Conservation (phyloP, 2,329 filamentous ascomycete genomes). For the Coleophoma crateriformis region DNA sequence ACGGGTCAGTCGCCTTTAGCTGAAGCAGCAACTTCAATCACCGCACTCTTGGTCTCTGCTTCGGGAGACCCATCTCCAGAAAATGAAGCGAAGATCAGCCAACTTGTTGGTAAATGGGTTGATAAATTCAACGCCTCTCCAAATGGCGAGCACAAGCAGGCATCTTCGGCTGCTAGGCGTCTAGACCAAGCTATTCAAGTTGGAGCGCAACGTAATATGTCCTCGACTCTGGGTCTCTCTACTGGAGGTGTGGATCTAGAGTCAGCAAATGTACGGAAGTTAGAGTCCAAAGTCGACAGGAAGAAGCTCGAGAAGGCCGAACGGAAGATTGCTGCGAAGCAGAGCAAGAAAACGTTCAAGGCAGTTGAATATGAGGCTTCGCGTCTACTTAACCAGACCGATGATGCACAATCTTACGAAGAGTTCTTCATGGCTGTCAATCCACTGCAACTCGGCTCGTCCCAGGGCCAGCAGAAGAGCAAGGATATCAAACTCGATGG, state of each 20-base stretch:
- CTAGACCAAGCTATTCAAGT: conserved; percentile 95
- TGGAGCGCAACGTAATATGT: conserved; percentile 90
- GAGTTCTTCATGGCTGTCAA: conserved; percentile 99
- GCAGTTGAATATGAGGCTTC: conserved; percentile 97
- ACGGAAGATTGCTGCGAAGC: conserved; percentile 94
- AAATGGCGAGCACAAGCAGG: conserved; percentile 60
- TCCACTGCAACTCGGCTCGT: conserved; percentile 76
- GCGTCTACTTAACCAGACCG: conserved; percentile 74
- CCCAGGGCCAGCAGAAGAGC: conserved; percentile 73
- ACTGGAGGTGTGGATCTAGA: conserved; percentile 85
- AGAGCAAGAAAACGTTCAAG: conserved; percentile 98
- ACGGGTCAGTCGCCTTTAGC: conserved; percentile 68
- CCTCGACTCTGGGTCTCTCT: conserved; percentile 84
- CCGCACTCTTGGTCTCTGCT: conserved; percentile 88
- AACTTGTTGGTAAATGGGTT: conserved; percentile 86
- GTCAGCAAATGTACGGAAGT: conserved; percentile 85
- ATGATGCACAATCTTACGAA: conserved; percentile 87
- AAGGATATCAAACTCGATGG: conserved; percentile 99
- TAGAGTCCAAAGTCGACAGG: conserved; percentile 94
- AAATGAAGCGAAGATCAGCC: conserved; percentile 72
- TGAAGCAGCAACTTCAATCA: conserved; percentile 79
- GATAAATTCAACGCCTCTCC: conserved; percentile 66
- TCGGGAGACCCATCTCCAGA: conserved; percentile 71
- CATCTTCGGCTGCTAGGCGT: conserved; percentile 72
- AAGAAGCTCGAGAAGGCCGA: conserved; percentile 99